Base-by-base conservation (phyloP, 2,329 filamentous ascomycete species). In the Blumeriella jaapii region DNA sequence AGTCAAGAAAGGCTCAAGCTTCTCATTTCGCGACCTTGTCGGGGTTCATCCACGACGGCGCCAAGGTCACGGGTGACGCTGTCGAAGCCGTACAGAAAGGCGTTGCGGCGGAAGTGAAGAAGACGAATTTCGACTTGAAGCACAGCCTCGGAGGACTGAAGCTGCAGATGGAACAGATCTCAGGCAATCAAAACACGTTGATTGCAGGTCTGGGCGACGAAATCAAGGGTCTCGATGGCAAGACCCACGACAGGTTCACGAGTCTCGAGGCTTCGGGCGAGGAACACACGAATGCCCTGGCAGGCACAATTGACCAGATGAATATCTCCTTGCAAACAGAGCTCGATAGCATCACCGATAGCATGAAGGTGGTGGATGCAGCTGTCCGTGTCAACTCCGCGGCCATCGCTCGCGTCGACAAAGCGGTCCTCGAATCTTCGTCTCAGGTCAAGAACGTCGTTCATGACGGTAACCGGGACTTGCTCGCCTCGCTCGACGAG, bases 321-420 rank as follows among this genome's bases (percentile, higher is more conserved):
- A 13, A 27, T 14, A 19, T 13, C 6, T 28, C 29, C n/a, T 17
- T 30, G 6, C 36, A 34, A 6, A 25, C 31, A 11, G 32, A 25
- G 19, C 28, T 45, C 16, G 5, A 18, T 5, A 31, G 6, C 10
- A 32, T 41, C 26, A 34, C 24, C 4, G 16, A 12, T 10, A 10
- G 14, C 19, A 29, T 30, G 4, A 26, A 26, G 11, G 36, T 26
- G 10, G 25, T 39, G 20, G 31, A 34, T 8, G 35, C 32, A 20
- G 46, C 46, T 8, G 39, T 49, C 2, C 39, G 45, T 9, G 38
- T 47, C 3, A 47, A 49, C 26, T 38, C 33, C 10, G 45, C 46
- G 2, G 45, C 46, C 3, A 45, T 49, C 17, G 42, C 46, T 2
- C 40, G 46, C 22, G 41, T 49, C 19, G 46, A 49, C 15, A 45